These are phyloP conservation scores for Camellia lanceoleosa DNA, from an alignment of 148 eudicot genomes.

Conservation along the genomic window DNA sequence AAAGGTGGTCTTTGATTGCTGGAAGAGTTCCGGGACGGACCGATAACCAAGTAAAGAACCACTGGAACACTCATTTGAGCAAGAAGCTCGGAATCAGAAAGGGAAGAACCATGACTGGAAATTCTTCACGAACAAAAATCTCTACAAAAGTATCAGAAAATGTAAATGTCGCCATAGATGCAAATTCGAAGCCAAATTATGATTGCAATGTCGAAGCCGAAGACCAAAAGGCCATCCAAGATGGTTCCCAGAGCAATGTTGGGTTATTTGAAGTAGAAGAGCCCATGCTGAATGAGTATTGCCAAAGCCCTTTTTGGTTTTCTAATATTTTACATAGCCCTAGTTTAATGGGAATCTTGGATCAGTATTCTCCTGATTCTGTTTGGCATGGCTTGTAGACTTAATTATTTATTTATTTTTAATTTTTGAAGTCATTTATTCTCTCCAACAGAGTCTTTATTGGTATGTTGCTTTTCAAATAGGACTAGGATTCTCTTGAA, in stretches of 20 bases:
- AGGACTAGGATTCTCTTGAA: too few relatives aligned
- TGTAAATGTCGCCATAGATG: neutral
- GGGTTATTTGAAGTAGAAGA: constrained; percentile 1
- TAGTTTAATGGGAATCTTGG: constrained; percentile 14
- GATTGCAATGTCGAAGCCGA: neutral
- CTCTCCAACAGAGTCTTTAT: neutral
- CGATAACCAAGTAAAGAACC: constrained; percentile 34
- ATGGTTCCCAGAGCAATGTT: neutral
- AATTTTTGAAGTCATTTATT: neutral
- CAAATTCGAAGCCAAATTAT: neutral
- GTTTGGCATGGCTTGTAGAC: constrained; percentile 8
- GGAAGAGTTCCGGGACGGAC: constrained; percentile 34
- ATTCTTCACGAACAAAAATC: neutral
- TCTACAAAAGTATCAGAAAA: neutral
- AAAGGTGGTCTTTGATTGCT: constrained; percentile 35
- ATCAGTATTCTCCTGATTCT: constrained; percentile 12
- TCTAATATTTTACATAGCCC: neutral
- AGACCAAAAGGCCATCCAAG: neutral
- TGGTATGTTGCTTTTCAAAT: too few relatives aligned
- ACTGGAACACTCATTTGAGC: constrained; percentile 38
- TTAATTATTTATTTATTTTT: neutral
- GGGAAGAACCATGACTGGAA: neutral
- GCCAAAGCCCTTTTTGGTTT: neutral
- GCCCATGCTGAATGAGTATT: neutral
- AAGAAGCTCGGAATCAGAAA: constrained; percentile 24